Evolutionary conservation across 1,139 yeast genomes (phyloP).

Genomic region (Taiozyma sp.): DNA sequence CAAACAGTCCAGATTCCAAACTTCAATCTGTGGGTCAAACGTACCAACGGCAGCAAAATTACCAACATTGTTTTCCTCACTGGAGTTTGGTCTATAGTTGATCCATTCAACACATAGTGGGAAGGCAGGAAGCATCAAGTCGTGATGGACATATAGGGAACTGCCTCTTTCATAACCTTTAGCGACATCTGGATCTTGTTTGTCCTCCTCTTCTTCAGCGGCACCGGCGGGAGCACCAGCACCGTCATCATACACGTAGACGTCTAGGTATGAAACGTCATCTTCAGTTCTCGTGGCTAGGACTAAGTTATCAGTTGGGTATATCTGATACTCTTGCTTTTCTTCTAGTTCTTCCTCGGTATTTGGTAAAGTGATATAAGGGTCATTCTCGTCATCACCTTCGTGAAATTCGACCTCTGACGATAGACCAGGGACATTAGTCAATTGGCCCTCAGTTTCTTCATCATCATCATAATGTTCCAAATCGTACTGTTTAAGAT

Average conservation of each 20-base stretch:
- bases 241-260: constrained; percentile 92
- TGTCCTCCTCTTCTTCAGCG: constrained; percentile 30
- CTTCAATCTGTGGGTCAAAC: constrained; percentile 94
- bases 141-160: constrained; percentile 90
- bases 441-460: constrained; percentile 39
- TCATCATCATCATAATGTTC: constrained; percentile 78
- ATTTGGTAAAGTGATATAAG: constrained; percentile 69
- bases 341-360: constrained; percentile 65
- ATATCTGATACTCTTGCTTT: constrained; percentile 77
- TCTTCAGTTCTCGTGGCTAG: constrained; percentile 95
- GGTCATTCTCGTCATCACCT: constrained; percentile 63
- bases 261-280: constrained; percentile 87
- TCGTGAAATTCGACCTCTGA: constrained; percentile 51
- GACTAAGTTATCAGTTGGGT: constrained; percentile 86
- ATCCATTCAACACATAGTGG: constrained; percentile 97
- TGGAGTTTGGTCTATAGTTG: constrained; percentile 60
- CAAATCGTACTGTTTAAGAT: constrained; percentile 80
- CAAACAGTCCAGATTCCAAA: constrained; percentile 91
- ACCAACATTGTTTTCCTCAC: constrained; percentile 47
- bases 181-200: constrained; percentile 23
- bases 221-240: constrained; percentile 76
- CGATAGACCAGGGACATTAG: constrained; percentile 70
- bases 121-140: constrained; percentile 93
- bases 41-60: constrained; percentile 97
- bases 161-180: constrained; percentile 43